Percentiles rank a stretch among this genome's conserved stretches.
Conservation (phyloP, 2,329 filamentous ascomycete species). For the Trichophyton rubrum region DNA sequence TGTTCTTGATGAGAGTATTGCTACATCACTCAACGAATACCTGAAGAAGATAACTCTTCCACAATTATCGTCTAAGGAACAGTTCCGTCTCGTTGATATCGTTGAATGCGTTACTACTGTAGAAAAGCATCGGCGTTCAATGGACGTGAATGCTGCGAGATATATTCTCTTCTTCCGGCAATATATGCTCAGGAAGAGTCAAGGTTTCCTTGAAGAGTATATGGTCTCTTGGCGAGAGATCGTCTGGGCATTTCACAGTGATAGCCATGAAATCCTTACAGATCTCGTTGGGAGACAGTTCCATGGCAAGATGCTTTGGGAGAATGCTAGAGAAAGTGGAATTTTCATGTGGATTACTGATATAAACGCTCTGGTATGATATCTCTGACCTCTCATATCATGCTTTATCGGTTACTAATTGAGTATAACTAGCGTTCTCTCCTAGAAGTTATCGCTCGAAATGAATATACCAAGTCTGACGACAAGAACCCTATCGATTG, state of each 20-base stretch:
- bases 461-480: conserved; percentile 81
- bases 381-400: not conserved
- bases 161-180: conserved; percentile 83
- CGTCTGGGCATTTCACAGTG: conserved; percentile 35
- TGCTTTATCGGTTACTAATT: not conserved
- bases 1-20: conserved; percentile 58
- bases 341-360: conserved; percentile 94
- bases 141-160: conserved; percentile 79
- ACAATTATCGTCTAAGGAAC: conserved; percentile 70
- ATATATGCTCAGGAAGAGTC: conserved; percentile 56
- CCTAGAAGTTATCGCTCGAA: conserved; percentile 81
- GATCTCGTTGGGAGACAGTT: conserved; percentile 73
- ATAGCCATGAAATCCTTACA: conserved; percentile 71
- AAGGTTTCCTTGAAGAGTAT: conserved; percentile 47
- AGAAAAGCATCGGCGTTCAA: conserved; percentile 73
- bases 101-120: conserved; percentile 74
- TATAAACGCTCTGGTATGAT: conserved; percentile 56
- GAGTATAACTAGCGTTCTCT: conserved; percentile 48
- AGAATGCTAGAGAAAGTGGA: conserved; percentile 71
- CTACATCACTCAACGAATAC: conserved; percentile 59
- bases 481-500: conserved; percentile 84
- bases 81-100: conserved; percentile 73
- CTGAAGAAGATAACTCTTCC: conserved; percentile 63
- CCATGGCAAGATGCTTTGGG: conserved; percentile 70
- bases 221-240: conserved; percentile 44